Evolutionary conservation across 2,329 filamentous ascomycete genomes (phyloP).

Genomic region (Pseudogymnoascus sp.): DNA sequence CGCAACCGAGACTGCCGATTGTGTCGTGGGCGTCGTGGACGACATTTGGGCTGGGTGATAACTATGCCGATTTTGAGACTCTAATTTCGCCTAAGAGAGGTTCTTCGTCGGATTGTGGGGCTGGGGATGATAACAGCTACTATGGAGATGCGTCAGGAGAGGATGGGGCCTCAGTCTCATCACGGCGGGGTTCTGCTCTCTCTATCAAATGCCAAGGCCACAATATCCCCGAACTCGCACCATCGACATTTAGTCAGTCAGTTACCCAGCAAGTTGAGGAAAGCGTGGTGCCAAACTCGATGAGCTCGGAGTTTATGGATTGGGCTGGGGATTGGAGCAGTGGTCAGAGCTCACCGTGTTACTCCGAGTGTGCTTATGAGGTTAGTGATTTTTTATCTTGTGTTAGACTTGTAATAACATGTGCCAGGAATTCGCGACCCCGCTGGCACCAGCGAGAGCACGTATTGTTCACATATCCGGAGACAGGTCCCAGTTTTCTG

Average conservation of each 20-base stretch:
- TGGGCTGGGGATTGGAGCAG: conserved; percentile 21
- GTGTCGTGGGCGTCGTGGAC: conserved; percentile 12
- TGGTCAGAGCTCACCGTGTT: conserved; percentile 10
- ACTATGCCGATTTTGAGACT: conserved; percentile 9
- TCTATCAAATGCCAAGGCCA: neutral
- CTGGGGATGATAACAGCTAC: neutral
- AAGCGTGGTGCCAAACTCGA: conserved; percentile 9
- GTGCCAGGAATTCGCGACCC: conserved; percentile 20
- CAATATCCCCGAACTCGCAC: neutral
- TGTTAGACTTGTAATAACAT: conserved; percentile 4
- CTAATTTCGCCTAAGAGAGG: conserved; percentile 1
- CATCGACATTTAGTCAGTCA: neutral
- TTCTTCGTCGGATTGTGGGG: neutral
- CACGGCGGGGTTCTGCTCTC: neutral
- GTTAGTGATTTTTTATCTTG: conserved; percentile 14
- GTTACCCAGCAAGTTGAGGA: neutral
- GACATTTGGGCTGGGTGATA: conserved; percentile 14
- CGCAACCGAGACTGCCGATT: conserved; percentile 10
- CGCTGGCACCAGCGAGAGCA: conserved; percentile 18
- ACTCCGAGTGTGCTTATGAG: conserved; percentile 17
- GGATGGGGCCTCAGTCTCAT: neutral
- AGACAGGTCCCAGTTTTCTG: neutral
- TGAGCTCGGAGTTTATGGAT: conserved; percentile 14
- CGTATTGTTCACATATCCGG: conserved; percentile 18
- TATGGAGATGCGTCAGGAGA: neutral